Percentiles rank a stretch among this genome's conserved stretches.
These are phyloP conservation scores for Lunularia cruciata DNA, from an alignment of 225 moss, liverwort and hornwort species.

Conservation along the genomic window DNA sequence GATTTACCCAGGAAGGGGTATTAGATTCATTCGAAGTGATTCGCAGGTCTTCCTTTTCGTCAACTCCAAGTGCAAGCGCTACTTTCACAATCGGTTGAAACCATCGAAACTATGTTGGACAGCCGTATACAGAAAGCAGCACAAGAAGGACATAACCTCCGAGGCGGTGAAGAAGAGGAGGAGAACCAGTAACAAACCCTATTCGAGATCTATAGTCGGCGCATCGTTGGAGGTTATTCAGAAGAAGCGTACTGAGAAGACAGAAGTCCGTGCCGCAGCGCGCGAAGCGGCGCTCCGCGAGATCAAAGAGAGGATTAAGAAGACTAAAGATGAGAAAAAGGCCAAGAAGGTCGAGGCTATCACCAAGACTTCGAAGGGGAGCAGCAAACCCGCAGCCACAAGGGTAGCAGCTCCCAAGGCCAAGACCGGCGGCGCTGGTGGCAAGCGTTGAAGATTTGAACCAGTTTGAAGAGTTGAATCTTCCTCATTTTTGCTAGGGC, in stretches of 20 bases:
- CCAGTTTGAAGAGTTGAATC: constrained; percentile 12
- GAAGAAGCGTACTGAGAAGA: constrained; percentile 47
- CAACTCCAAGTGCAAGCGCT: constrained; percentile 46
- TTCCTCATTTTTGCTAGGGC: constrained; percentile 5
- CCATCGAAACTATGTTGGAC: constrained; percentile 46
- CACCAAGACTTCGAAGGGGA: constrained; percentile 19
- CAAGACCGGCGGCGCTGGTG: constrained; percentile 35
- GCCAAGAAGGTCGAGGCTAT: constrained; percentile 38
- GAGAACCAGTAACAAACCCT: constrained; percentile 37
- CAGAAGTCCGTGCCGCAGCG: constrained; percentile 43
- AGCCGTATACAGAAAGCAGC: constrained; percentile 44
- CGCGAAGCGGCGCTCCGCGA: constrained; percentile 46
- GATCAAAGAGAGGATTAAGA: constrained; percentile 48
- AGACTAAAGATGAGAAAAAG: constrained; percentile 45
- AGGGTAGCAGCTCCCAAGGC: constrained; percentile 32
- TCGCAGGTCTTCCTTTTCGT: constrained; percentile 48
- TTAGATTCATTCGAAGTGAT: constrained; percentile 44
- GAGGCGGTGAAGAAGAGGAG: constrained; percentile 44
- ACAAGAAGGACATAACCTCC: constrained; percentile 32
- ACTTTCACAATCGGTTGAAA: constrained; percentile 43
- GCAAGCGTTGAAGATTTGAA: constrained; percentile 37
- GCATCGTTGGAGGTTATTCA: constrained; percentile 48
- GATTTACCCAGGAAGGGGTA: constrained; percentile 48
- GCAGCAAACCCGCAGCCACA: constrained; percentile 17
- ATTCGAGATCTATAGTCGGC: constrained; percentile 44